Percentiles rank a stretch among this genome's conserved stretches.
phyloP scores from a whole-genome alignment of 495 filamentous ascomycete genomes.

The Astrocystis sublimbata region DNA sequence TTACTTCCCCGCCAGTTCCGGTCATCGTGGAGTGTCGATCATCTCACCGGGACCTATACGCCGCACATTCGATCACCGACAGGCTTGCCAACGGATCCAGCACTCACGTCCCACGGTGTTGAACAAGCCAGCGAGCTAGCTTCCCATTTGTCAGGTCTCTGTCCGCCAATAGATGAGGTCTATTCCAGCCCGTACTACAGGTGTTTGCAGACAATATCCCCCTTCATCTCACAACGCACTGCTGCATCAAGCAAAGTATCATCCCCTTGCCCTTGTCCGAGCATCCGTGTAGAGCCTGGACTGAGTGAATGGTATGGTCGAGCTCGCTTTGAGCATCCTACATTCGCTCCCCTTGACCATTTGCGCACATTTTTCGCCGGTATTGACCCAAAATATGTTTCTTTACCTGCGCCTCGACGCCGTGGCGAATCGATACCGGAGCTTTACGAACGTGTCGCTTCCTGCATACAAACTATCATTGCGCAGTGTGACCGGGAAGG shows the following conservation, averaged over 20 bases:
- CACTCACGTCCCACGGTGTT: constrained; percentile 81
- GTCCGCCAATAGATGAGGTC: constrained; percentile 70
- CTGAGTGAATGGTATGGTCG: constrained; percentile 90
- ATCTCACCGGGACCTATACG: constrained; percentile 71
- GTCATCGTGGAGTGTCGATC: constrained; percentile 82
- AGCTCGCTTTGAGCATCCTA: constrained; percentile 79
- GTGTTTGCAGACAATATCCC: constrained; percentile 84
- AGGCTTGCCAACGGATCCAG: constrained; percentile 81
- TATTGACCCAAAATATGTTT: constrained; percentile 53
- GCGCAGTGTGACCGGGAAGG: constrained; percentile 64
- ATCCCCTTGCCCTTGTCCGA: constrained; percentile 7
- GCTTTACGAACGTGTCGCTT: constrained; percentile 78
- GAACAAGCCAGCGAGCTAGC: constrained; percentile 81
- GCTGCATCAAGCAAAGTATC: constrained; percentile 8
- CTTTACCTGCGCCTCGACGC: constrained; percentile 62
- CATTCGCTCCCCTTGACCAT: constrained; percentile 60
- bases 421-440: constrained; percentile 76
- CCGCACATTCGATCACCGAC: constrained; percentile 73
- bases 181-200: constrained; percentile 90
- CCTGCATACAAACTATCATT: constrained; percentile 69
- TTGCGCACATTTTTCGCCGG: constrained; percentile 67
- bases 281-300: constrained; percentile 71
- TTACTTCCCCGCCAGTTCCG: constrained; percentile 66
- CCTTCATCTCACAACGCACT: constrained; percentile 49
- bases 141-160: constrained; percentile 56